A percentile compares a stretch with the other conserved stretches of the same genome.
Evolutionary conservation across 768 basidiomycete genomes (phyloP).

Genomic region (Favolaschia claudopus): DNA sequence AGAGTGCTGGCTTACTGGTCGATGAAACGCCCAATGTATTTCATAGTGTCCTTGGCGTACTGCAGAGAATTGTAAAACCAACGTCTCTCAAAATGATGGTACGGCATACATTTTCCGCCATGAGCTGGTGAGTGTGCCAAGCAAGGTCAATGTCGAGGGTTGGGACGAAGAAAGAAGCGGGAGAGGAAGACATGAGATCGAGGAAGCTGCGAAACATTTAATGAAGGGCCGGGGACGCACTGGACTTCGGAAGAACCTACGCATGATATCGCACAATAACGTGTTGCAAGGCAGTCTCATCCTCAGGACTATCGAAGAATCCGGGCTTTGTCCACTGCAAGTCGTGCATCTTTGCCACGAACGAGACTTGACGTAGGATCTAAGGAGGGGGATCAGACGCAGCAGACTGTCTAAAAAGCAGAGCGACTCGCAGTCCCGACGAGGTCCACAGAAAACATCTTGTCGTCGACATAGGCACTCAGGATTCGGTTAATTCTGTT

Average conservation of each 20-base stretch:
- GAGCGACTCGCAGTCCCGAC: conserved; percentile 56
- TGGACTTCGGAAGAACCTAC: conserved; percentile 44
- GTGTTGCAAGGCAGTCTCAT: conserved; percentile 54
- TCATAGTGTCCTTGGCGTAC: conserved; percentile 55
- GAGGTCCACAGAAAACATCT: conserved; percentile 63
- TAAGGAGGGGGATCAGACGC: conserved; percentile 33
- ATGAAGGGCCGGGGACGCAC: too few relatives aligned
- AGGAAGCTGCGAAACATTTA: conserved; percentile 50
- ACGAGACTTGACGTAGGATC: conserved; percentile 65
- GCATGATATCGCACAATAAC: conserved; percentile 66
- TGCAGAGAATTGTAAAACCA: not conserved
- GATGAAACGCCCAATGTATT: conserved; percentile 52
- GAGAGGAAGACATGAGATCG: conserved; percentile 57
- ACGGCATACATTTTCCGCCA: conserved; percentile 36
- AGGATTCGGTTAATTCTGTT: conserved; percentile 51
- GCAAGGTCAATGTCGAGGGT: conserved; percentile 79
- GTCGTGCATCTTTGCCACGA: conserved; percentile 59
- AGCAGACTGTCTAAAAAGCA: not conserved
- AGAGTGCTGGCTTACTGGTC: conserved; percentile 56
- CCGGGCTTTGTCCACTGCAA: conserved; percentile 57
- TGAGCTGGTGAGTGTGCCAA: conserved; percentile 80
- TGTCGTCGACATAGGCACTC: conserved; percentile 58
- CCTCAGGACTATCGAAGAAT: conserved; percentile 46
- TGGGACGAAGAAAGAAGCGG: conserved; percentile 57
- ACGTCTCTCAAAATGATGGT: not conserved